These are phyloP conservation scores for Candida khao-thaluensis DNA, from an alignment of 805 yeast genomes.

Conservation along the genomic window DNA sequence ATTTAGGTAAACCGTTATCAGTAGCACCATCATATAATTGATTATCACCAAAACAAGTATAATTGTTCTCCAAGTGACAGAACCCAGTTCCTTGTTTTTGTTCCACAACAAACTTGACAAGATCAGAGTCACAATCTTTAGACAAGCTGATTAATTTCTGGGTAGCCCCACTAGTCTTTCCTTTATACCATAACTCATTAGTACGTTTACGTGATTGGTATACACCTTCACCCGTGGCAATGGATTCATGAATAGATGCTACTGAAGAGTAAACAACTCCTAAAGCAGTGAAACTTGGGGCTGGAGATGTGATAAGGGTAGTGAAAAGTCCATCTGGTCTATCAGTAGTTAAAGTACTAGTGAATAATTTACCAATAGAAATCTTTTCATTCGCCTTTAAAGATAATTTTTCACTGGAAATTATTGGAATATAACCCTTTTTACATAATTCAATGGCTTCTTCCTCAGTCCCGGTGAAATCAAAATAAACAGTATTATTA, in stretches of 20 bases:
- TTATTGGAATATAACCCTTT: conserved; percentile 32
- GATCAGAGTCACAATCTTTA: conserved; percentile 90
- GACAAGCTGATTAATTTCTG: conserved; percentile 69
- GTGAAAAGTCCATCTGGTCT: conserved; percentile 83
- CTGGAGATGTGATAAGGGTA: conserved; percentile 75
- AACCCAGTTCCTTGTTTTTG: conserved; percentile 81
- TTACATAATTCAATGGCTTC: conserved; percentile 27
- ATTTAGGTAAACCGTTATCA: conserved; percentile 60
- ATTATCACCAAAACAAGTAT: conserved; percentile 68
- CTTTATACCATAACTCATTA: conserved; percentile 94
- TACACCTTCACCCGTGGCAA: conserved; percentile 80
- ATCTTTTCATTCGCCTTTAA: conserved; percentile 19
- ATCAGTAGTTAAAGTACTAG: conserved; percentile 66
- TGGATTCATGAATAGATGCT: conserved; percentile 79
- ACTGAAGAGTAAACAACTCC: conserved; percentile 90
- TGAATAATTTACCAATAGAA: conserved; percentile 45
- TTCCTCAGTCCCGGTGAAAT: conserved; percentile 19
- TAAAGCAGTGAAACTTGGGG: conserved; percentile 50
- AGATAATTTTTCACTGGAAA: conserved; percentile 25
- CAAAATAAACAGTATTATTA: conserved; percentile 29
- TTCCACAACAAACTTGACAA: conserved; percentile 80
- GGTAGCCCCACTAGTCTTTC: conserved; percentile 94
- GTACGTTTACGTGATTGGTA: conserved; percentile 80
- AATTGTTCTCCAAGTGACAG: conserved; percentile 78
- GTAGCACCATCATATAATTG: conserved; percentile 45